Evolutionary conservation across 768 basidiomycete genomes (phyloP).

Genomic region (Macrolepiota fuliginosa): DNA sequence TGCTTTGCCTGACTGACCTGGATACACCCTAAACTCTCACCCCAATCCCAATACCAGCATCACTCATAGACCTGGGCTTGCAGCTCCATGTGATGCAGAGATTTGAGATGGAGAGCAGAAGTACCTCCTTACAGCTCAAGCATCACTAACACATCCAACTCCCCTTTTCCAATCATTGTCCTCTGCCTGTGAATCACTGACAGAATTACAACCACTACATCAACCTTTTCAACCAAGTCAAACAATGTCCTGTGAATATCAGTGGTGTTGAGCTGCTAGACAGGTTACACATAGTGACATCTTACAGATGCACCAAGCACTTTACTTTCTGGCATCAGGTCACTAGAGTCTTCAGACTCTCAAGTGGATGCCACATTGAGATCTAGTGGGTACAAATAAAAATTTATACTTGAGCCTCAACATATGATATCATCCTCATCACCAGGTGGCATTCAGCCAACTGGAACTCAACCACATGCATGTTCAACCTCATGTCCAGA

Average conservation of each 20-base stretch:
- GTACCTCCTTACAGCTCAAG: no score
- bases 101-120: no score
- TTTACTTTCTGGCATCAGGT: conserved; percentile 37
- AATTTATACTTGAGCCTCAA: conserved; percentile 44
- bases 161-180: no score
- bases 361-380: conserved; percentile 67
- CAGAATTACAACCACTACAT: conserved; percentile 45
- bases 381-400: conserved; percentile 41
- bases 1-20: no score
- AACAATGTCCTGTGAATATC: conserved; percentile 38
- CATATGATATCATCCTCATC: conserved; percentile 61
- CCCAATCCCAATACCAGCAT: no score
- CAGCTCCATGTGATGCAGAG: no score
- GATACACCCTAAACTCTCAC: no score
- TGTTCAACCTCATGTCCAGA: conserved; percentile 75
- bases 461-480: conserved; percentile 54
- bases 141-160: no score
- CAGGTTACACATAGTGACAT: conserved; percentile 55
- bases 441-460: conserved; percentile 64
- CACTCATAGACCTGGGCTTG: no score
- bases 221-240: conserved; percentile 59
- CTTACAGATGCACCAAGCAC: conserved; percentile 49
- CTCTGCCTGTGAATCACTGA: no score
- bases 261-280: conserved; percentile 43
- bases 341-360: conserved; percentile 54